Evolutionary conservation across 73 alveolate genomes (phyloP).

Genomic region (Blepharisma japonicum): DNA sequence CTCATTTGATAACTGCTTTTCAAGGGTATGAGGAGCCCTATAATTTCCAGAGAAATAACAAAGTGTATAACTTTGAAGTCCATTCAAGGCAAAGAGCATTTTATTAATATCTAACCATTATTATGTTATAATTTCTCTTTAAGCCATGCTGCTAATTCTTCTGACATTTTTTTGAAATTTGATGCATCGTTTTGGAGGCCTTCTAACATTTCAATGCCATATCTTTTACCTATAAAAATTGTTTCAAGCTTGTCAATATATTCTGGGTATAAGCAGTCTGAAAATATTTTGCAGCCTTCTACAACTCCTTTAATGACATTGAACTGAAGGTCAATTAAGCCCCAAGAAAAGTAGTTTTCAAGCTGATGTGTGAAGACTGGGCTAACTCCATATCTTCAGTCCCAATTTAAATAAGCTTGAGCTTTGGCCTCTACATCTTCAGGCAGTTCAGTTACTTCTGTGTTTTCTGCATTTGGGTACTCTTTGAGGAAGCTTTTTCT

Average conservation of each 20-base stretch:
- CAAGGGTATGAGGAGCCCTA: not conserved
- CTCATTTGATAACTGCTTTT: not conserved
- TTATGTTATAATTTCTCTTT: not conserved
- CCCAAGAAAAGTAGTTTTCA: slow-evolving; percentile 84
- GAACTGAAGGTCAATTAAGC: slow-evolving; percentile 61
- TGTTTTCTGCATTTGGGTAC: slow-evolving; percentile 24
- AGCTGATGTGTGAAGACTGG: slow-evolving; percentile 71
- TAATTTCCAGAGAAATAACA: no score
- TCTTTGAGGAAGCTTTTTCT: slow-evolving; percentile 37
- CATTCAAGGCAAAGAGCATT: no score
- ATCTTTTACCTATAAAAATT: slow-evolving; percentile 31
- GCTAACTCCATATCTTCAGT: slow-evolving; percentile 83
- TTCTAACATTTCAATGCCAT: slow-evolving; percentile 6
- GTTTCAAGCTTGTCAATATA: slow-evolving; percentile 41
- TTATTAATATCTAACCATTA: not conserved
- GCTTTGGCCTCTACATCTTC: slow-evolving; percentile 54
- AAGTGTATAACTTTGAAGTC: no score
- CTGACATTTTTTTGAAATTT: not conserved
- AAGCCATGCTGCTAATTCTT: slow-evolving; percentile 8
- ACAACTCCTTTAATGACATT: slow-evolving; percentile 58
- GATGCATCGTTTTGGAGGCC: not conserved
- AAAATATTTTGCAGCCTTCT: slow-evolving; percentile 34
- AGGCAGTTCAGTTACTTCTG: slow-evolving; percentile 44
- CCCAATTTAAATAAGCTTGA: slow-evolving; percentile 62
- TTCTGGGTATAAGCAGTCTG: slow-evolving; percentile 55